A percentile compares a stretch with the other conserved stretches of the same genome.
phyloP scores from a whole-genome alignment of 192 early-diverging fungal species.

The Coemansia umbellata region DNA sequence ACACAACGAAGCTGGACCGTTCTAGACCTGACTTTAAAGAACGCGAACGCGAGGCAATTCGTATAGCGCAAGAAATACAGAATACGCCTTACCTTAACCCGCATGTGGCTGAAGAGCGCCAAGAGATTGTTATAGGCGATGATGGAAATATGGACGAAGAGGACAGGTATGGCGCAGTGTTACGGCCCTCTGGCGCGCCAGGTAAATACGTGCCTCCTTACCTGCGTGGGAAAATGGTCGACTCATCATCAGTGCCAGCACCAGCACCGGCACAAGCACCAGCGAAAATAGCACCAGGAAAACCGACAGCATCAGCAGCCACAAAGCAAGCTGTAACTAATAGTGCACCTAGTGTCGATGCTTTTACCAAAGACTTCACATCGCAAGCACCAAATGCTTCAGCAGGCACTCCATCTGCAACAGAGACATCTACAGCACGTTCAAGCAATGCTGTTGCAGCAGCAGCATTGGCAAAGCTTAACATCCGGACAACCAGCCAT shows the following conservation, averaged over 20 bases:
- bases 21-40: conserved; percentile 78
- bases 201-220: conserved; percentile 89
- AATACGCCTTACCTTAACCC: conserved; percentile 66
- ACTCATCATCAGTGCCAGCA: no score
- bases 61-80: conserved; percentile 89
- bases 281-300: no score
- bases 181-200: conserved; percentile 59
- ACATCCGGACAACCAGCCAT: conserved; percentile 44
- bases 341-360: not conserved
- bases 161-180: conserved; percentile 78
- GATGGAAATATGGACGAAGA: conserved; percentile 81
- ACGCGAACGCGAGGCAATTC: conserved; percentile 81
- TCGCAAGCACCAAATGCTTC: not conserved
- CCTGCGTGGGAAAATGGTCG: conserved; percentile 53
- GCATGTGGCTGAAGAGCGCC: conserved; percentile 91
- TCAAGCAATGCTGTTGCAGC: conserved; percentile 31
- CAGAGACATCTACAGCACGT: not conserved
- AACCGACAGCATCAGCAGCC: conserved; percentile 1
- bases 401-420: not conserved
- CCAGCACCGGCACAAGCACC: no score
- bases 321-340: not conserved
- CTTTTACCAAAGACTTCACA: not conserved
- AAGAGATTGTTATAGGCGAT: conserved; percentile 54
- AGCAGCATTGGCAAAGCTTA: conserved; percentile 47
- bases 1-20: conserved; percentile 90